Evolutionary conservation across 345 rosid genomes (phyloP).

Genomic region (rapeseed (Brassica napus)): DNA sequence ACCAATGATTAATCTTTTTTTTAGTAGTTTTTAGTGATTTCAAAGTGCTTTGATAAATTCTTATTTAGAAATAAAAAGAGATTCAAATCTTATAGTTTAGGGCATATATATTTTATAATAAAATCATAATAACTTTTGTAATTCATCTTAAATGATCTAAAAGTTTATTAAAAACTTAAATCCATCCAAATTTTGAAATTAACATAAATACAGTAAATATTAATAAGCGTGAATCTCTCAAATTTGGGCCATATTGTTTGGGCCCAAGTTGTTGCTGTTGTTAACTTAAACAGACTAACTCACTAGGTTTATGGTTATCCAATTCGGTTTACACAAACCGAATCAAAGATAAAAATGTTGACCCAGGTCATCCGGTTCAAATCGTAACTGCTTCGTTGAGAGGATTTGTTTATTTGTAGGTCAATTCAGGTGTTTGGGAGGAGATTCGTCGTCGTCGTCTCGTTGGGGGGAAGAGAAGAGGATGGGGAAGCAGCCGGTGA

Average conservation of each 20-base stretch:
- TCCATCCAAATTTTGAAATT: not conserved
- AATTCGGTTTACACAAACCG: constrained; percentile 9
- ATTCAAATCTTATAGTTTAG: not conserved
- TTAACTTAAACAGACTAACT: not conserved
- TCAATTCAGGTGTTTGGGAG: not conserved
- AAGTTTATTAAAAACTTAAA: not conserved
- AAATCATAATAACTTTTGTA: not conserved
- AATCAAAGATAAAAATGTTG: not conserved
- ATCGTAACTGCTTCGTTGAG: not conserved
- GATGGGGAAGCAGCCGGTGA: constrained; percentile 83
- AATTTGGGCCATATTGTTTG: not conserved
- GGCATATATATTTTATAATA: not conserved
- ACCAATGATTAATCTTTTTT: not conserved
- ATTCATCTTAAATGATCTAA: not conserved
- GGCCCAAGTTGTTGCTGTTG: constrained; percentile 12
- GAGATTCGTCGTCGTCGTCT: constrained; percentile 7
- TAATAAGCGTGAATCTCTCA: not conserved
- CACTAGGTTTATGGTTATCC: not conserved
- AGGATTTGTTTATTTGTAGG: not conserved
- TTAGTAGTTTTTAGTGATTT: not conserved
- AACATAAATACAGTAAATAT: not conserved
- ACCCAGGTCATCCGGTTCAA: not conserved
- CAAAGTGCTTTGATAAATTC: not conserved
- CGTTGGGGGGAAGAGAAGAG: not conserved
- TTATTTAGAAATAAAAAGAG: not conserved